Base-by-base conservation (phyloP, 2,329 filamentous ascomycete genomes). In the Calonectria pauciramosa region DNA sequence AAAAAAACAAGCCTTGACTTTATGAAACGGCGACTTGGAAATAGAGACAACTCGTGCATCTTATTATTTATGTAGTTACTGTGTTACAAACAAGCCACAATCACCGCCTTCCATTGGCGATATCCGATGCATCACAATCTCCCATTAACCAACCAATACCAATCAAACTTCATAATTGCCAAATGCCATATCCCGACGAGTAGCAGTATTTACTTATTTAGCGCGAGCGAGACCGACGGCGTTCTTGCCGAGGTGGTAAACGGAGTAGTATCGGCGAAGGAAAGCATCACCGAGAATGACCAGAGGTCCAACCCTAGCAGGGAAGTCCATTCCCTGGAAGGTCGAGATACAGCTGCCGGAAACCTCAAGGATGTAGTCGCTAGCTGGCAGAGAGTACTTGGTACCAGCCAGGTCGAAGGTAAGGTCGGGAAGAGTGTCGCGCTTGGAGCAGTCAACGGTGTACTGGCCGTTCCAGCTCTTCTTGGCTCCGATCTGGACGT, bases 401-500 rank as follows among this genome's bases (percentile, higher is more conserved):
- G 98, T 92, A 78, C 97, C 97, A 79, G 92, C 93, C 65, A 99
- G 92, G 78, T 91, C 96, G 88, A 99, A 99, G 81, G 94, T 96
- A 80, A 99, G 91, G 83, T 99, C 96, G 78, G 97, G 96, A 67
- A 99, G 93, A 77, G 89, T 90, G 84, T 94, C 91, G 81, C 95
- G 94, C 90, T 94, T 96, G 79, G 89, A 88, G 87, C 97, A 99
- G 79, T 99, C 97, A 76, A 99, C 90, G 18, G 93, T 94, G 91
- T 98, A 99, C 89, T 99, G 97, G 82, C 97, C 97, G 86, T 96
- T 98, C 89, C 93, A 99, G 76, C 94, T 92, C 93, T 99, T 99
- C 93, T 97, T 98, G 80, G 97, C 97, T 78, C 97, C 97, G 77
- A 99, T 98, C 89, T 98, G 94, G 88, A 94, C 94, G 92, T 99